Evolutionary conservation across 192 early-diverging fungal species (phyloP).

Genomic region (Backusella circina): DNA sequence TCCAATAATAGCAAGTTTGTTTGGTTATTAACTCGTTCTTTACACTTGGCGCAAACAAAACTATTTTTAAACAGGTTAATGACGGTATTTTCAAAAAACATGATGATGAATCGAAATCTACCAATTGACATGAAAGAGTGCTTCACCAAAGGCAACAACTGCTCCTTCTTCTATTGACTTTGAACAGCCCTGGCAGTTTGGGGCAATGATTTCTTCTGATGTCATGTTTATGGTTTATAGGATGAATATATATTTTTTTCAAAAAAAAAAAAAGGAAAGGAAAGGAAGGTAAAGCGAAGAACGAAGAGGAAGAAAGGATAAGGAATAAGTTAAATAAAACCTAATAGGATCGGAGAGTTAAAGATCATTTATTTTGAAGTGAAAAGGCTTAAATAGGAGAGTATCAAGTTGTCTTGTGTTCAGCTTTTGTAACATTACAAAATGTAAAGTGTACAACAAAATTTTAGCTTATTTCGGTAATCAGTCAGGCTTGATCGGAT

Average conservation of each 20-base stretch:
- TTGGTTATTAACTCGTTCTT: slow-evolving; percentile 66
- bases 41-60: slow-evolving; percentile 78
- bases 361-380: not conserved
- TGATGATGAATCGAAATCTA: slow-evolving; percentile 33
- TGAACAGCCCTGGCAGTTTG: slow-evolving; percentile 65
- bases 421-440: not conserved
- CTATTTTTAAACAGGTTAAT: slow-evolving; percentile 37
- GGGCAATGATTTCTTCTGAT: slow-evolving; percentile 23
- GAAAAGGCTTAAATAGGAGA: not conserved
- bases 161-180: slow-evolving; percentile 69
- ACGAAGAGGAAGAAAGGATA: not conserved
- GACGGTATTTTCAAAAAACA: not conserved
- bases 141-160: slow-evolving; percentile 79
- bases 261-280: not conserved
- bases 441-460: not conserved
- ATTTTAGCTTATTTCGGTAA: not conserved
- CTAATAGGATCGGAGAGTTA: not conserved
- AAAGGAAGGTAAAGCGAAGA: not conserved
- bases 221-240: not conserved
- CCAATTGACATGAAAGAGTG: slow-evolving; percentile 81
- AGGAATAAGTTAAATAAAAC: not conserved
- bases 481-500: not conserved
- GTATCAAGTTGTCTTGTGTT: not conserved
- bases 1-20: slow-evolving; percentile 71
- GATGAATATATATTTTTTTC: not conserved